A percentile compares a stretch with the other conserved stretches of the same genome.
Conservation (phyloP, 352 stramenopile species). For the Phytopythium kandeliae region DNA sequence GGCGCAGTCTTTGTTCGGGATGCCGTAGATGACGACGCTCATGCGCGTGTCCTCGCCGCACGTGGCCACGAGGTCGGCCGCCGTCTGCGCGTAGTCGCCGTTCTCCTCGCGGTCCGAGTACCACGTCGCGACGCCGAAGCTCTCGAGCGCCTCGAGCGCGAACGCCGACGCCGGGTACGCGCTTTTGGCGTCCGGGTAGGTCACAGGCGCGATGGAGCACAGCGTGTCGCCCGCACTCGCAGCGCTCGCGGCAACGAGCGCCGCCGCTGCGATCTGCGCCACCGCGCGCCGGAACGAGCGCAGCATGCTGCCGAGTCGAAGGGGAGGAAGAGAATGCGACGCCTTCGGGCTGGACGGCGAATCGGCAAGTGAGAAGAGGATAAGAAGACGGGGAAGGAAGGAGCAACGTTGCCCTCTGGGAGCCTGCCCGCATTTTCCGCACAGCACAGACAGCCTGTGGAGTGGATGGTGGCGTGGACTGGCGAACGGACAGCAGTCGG, state of each 20-base stretch:
- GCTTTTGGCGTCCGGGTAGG: constrained; percentile 38
- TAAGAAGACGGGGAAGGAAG: too few relatives aligned
- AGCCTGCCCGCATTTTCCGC: too few relatives aligned
- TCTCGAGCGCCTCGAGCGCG: constrained; percentile 46
- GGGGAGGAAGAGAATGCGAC: background rate
- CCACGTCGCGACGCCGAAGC: constrained; percentile 54
- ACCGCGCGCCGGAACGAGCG: background rate
- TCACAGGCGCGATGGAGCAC: constrained; percentile 37
- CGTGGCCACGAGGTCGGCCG: constrained; percentile 21
- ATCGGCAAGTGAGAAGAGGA: too few relatives aligned
- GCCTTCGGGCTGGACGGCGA: too few relatives aligned
- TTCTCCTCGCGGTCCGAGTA: constrained; percentile 47
- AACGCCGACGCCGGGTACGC: constrained; percentile 35
- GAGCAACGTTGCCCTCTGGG: too few relatives aligned
- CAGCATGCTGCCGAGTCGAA: constrained; percentile 1
- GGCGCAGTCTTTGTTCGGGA: constrained; percentile 74
- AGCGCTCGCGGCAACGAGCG: constrained; percentile 1
- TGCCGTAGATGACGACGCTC: constrained; percentile 60
- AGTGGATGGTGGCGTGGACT: too few relatives aligned
- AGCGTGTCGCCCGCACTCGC: constrained; percentile 28
- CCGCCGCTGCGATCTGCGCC: constrained; percentile 1
- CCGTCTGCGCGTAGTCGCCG: constrained; percentile 28
- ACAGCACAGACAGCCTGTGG: too few relatives aligned
- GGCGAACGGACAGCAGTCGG: too few relatives aligned
- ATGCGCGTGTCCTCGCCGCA: constrained; percentile 37